These are phyloP conservation scores for Pleurotus tuoliensis DNA, from an alignment of 768 basidiomycete genomes.

Conservation along the genomic window DNA sequence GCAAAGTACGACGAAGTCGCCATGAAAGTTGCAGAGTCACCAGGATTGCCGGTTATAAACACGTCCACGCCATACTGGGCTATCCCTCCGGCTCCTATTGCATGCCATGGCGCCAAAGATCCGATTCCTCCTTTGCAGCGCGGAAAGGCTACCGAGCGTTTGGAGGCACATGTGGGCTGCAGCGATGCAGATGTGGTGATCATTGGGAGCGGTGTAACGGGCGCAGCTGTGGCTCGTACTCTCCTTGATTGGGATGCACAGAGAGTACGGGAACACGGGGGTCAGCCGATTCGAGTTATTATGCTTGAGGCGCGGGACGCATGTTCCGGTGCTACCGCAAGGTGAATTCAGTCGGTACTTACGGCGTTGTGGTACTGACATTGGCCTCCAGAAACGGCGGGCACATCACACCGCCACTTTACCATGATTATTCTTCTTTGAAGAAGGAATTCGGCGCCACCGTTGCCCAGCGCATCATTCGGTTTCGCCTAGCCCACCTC, in stretches of 20 bases:
- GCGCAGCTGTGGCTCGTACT: constrained; percentile 54
- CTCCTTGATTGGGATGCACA: constrained; percentile 30
- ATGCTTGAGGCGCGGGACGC: constrained; percentile 80
- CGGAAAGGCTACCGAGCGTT: not conserved
- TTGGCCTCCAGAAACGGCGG: constrained; percentile 56
- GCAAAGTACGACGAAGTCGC: constrained; percentile 4
- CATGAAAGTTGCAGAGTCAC: constrained; percentile 25
- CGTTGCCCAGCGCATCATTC: constrained; percentile 48
- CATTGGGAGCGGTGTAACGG: constrained; percentile 78
- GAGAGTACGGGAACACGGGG: constrained; percentile 8
- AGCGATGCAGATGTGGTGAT: constrained; percentile 63
- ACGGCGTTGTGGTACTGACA: not conserved
- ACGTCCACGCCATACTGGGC: constrained; percentile 66
- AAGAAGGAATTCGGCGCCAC: constrained; percentile 41
- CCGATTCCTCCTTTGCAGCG: not conserved
- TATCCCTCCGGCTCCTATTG: constrained; percentile 45
- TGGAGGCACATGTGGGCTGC: constrained; percentile 24
- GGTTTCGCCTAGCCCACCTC: constrained; percentile 61
- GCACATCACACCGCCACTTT: constrained; percentile 57
- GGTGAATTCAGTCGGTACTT: constrained; percentile 32
- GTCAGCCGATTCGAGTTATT: constrained; percentile 41
- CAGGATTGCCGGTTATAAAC: constrained; percentile 53
- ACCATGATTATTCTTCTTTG: constrained; percentile 51
- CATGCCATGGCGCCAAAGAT: constrained; percentile 24
- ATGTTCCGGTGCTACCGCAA: constrained; percentile 72